Percentiles rank a stretch among this genome's conserved stretches.
Evolutionary conservation across 2,329 filamentous ascomycete species (phyloP).

Genomic region (Sporothrix euskadiensis): DNA sequence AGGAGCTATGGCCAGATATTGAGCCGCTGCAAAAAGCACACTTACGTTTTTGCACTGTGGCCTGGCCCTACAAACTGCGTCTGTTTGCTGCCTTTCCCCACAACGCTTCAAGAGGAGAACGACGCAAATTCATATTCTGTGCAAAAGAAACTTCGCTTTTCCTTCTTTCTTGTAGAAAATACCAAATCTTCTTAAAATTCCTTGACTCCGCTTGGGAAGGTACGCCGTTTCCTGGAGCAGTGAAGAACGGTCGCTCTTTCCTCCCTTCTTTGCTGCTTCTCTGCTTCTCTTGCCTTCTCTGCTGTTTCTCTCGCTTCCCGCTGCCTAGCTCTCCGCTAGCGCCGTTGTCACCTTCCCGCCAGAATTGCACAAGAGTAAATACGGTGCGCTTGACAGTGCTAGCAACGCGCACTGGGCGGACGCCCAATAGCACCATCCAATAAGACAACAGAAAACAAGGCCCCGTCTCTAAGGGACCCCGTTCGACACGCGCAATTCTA

Average conservation of each 20-base stretch:
- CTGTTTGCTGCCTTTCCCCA: not conserved
- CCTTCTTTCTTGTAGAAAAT: not conserved
- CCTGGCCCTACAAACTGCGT: not conserved
- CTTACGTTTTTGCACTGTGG: slow-evolving; percentile 6
- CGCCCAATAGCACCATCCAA: slow-evolving; percentile 11
- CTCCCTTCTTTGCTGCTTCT: not conserved
- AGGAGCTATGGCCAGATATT: slow-evolving; percentile 17
- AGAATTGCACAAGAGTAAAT: slow-evolving; percentile 10
- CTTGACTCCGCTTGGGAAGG: slow-evolving; percentile 3
- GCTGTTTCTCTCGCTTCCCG: not conserved
- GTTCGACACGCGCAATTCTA: slow-evolving; percentile 16
- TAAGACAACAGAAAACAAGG: slow-evolving; percentile 9
- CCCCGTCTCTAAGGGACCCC: slow-evolving; percentile 14
- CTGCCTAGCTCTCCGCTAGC: slow-evolving; percentile 19
- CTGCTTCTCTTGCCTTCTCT: not conserved
- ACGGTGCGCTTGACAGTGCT: not conserved
- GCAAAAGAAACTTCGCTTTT: not conserved
- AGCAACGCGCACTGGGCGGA: slow-evolving; percentile 10
- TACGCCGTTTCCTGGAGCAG: not conserved
- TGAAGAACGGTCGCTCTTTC: slow-evolving; percentile 14
- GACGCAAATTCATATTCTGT: not conserved
- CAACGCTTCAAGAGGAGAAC: not conserved
- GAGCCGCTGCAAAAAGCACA: not conserved
- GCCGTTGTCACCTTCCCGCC: not conserved
- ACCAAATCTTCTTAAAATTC: not conserved